Conservation (phyloP, 164 flowering plant species). For the Umbilicus rupestris region DNA sequence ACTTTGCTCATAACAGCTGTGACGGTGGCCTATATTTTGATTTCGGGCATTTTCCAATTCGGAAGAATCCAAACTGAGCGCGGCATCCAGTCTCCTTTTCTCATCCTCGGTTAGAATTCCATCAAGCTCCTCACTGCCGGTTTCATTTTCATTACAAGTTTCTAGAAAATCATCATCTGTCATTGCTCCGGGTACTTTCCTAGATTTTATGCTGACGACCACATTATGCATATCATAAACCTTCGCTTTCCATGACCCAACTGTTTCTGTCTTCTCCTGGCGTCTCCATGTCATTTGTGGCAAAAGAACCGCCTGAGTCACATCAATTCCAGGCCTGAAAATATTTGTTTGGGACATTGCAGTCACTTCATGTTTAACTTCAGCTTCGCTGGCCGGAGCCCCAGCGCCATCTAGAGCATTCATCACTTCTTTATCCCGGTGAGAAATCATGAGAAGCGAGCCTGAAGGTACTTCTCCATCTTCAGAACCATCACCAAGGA, state of each 20-base stretch:
- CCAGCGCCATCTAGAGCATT: slow-evolving; percentile 93
- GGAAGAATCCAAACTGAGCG: slow-evolving; percentile 62
- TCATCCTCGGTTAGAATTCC: slow-evolving; percentile 78
- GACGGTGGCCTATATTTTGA: slow-evolving; percentile 50
- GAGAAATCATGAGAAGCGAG: slow-evolving; percentile 63
- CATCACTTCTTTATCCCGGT: slow-evolving; percentile 75
- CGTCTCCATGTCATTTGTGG: slow-evolving; percentile 86
- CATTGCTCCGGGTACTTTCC: slow-evolving; percentile 85
- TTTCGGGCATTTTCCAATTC: slow-evolving; percentile 31
- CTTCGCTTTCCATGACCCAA: slow-evolving; percentile 73
- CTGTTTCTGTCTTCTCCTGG: slow-evolving; percentile 68
- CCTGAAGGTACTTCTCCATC: slow-evolving; percentile 73
- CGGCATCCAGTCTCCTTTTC: slow-evolving; percentile 67
- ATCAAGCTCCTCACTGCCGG: slow-evolving; percentile 49
- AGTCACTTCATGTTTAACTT: slow-evolving; percentile 64
- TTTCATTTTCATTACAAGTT: slow-evolving; percentile 53
- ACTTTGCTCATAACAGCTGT: slow-evolving; percentile 58
- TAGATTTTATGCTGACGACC: slow-evolving; percentile 76
- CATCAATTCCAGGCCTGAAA: slow-evolving; percentile 90
- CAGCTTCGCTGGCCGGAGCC: slow-evolving; percentile 55
- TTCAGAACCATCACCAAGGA: slow-evolving; percentile 87
- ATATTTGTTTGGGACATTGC: slow-evolving; percentile 85
- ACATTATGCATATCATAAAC: slow-evolving; percentile 93
- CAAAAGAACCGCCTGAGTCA: slow-evolving; percentile 74
- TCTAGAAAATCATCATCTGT: slow-evolving; percentile 68